Conservation (phyloP, 495 filamentous ascomycete genomes). For the Cryomyces minteri region DNA sequence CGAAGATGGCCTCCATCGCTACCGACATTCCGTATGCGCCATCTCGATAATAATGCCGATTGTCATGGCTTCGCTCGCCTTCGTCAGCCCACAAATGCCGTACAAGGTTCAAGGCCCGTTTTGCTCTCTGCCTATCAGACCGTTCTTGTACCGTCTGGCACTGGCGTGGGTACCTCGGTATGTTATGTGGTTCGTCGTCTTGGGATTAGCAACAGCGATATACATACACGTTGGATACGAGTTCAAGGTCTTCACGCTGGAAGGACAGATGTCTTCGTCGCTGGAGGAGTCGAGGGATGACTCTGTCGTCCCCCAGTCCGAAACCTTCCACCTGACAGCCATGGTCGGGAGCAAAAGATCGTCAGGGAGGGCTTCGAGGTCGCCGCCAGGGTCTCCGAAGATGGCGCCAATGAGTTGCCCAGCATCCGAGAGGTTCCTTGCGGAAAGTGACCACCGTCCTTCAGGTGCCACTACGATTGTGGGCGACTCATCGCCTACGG, state of each 20-base stretch:
- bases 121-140: conserved; percentile 44
- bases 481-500: not conserved
- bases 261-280: not conserved
- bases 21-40: conserved; percentile 34
- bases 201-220: conserved; percentile 43
- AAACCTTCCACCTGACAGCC: not conserved
- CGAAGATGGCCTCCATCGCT: conserved; percentile 46
- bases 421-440: not conserved
- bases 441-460: no score
- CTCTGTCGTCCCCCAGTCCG: not conserved
- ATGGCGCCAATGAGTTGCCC: no score
- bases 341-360: no score
- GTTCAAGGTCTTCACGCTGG: conserved; percentile 15
- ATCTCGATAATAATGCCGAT: conserved; percentile 37
- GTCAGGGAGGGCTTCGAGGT: not conserved
- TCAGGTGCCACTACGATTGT: not conserved
- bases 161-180: conserved; percentile 60
- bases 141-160: conserved; percentile 42
- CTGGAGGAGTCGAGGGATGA: not conserved
- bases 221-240: conserved; percentile 44
- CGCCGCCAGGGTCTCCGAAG: not conserved
- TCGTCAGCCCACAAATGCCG: conserved; percentile 31
- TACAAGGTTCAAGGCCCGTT: conserved; percentile 43
- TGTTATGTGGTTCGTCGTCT: conserved; percentile 39
- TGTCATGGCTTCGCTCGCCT: conserved; percentile 41